Percentiles rank a stretch among this genome's conserved stretches.
phyloP scores from a whole-genome alignment of 768 basidiomycete genomes.

The Tulasnella sp. region DNA sequence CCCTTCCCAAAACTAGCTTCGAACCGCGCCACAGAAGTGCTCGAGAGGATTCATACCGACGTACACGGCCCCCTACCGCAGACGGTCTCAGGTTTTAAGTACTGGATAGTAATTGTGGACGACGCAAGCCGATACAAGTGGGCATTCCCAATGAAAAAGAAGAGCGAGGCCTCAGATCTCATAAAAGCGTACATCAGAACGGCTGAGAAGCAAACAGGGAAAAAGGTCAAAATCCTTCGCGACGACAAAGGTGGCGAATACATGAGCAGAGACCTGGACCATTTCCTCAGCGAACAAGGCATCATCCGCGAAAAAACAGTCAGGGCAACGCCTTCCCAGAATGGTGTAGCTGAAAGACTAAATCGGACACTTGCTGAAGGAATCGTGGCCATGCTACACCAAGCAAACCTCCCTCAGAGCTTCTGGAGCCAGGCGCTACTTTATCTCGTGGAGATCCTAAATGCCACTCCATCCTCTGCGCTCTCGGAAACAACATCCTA shows the following conservation, averaged over 20 bases:
- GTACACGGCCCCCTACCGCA: conserved; percentile 22
- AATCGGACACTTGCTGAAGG: conserved; percentile 19
- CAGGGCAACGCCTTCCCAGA: conserved; percentile 18
- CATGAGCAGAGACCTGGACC: conserved; percentile 29
- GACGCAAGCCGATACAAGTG: not conserved
- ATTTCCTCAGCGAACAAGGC: conserved; percentile 23
- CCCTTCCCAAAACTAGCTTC: conserved; percentile 5
- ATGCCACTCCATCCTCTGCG: not conserved
- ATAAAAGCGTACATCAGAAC: conserved; percentile 38
- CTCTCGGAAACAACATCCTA: conserved; percentile 26
- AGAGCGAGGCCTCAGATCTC: conserved; percentile 12
- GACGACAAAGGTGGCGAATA: conserved; percentile 42
- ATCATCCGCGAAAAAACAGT: conserved; percentile 27
- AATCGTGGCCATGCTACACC: not conserved
- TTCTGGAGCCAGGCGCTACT: conserved; percentile 13
- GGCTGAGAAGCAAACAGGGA: conserved; percentile 35
- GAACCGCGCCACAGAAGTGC: not conserved
- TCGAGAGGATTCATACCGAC: conserved; percentile 24
- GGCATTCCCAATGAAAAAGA: conserved; percentile 3
- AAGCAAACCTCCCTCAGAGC: not conserved
- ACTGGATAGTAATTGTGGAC: conserved; percentile 25
- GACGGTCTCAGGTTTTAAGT: not conserved
- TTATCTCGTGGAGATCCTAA: not conserved
- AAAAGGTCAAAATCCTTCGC: conserved; percentile 33
- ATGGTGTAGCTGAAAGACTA: conserved; percentile 22